These are phyloP conservation scores for Suillus hirtellus DNA, from an alignment of 768 basidiomycete genomes.

Conservation along the genomic window DNA sequence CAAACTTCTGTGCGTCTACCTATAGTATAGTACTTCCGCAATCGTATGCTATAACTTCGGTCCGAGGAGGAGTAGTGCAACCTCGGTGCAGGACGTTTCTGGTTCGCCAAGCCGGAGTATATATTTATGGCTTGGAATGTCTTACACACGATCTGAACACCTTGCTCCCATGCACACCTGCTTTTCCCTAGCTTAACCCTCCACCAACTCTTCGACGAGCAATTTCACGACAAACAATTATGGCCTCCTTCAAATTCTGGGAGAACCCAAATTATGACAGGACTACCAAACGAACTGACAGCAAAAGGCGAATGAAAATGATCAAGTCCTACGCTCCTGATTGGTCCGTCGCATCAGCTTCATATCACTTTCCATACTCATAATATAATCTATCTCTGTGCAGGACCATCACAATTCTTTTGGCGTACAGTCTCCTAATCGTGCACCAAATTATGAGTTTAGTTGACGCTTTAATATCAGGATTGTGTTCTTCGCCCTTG, in stretches of 20 bases:
- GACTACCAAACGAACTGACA: conserved; percentile 23
- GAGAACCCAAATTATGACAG: conserved; percentile 6
- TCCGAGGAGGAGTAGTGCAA: not conserved
- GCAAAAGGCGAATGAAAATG: conserved; percentile 39
- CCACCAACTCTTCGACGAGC: conserved; percentile 18
- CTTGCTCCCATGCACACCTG: conserved; percentile 5
- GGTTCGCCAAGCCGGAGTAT: not conserved
- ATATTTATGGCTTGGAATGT: not conserved
- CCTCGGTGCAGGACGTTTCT: not conserved
- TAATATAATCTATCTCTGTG: conserved; percentile 9
- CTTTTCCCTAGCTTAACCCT: not conserved
- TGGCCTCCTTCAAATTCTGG: conserved; percentile 1
- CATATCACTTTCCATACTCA: not conserved
- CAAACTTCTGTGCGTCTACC: not conserved
- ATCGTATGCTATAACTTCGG: not conserved
- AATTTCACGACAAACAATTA: conserved; percentile 9
- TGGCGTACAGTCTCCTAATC: conserved; percentile 52
- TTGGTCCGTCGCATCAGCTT: conserved; percentile 50
- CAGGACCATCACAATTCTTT: conserved; percentile 67
- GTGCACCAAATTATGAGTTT: not conserved
- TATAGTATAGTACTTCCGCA: not conserved
- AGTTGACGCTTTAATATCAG: conserved; percentile 34
- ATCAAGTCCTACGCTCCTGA: conserved; percentile 72
- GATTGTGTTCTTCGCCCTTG: conserved; percentile 59
- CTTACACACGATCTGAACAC: not conserved